A percentile compares a stretch with the other conserved stretches of the same genome.
These are phyloP conservation scores for Claviceps africana DNA, from an alignment of 2,329 filamentous ascomycete genomes.

Conservation along the genomic window DNA sequence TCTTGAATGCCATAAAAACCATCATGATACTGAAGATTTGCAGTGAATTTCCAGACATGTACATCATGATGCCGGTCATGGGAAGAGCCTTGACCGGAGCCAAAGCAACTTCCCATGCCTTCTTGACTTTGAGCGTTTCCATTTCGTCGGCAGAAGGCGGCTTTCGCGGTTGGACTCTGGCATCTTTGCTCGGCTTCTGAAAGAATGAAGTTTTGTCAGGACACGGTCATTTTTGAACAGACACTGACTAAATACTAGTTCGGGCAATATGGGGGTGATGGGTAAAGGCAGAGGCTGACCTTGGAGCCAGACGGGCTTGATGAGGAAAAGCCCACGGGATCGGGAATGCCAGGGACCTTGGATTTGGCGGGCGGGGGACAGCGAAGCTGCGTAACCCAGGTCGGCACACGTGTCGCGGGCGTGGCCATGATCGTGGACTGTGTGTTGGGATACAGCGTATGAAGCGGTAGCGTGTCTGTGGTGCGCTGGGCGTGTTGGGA, in stretches of 20 bases:
- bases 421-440: constrained; percentile 13
- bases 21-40: constrained; percentile 99
- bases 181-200: constrained; percentile 38
- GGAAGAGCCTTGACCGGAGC: constrained; percentile 86
- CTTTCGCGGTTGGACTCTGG: constrained; percentile 41
- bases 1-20: constrained; percentile 99
- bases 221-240: background rate
- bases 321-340: constrained; percentile 73
- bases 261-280: background rate
- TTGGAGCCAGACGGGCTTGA: constrained; percentile 42
- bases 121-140: constrained; percentile 93
- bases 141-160: constrained; percentile 69
- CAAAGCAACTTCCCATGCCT: constrained; percentile 94
- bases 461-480: background rate
- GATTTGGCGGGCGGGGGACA: constrained; percentile 51
- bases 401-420: constrained; percentile 34
- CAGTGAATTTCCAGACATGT: constrained; percentile 97
- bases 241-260: background rate
- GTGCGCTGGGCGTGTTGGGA: background rate
- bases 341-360: constrained; percentile 55
- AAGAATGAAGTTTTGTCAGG: constrained; percentile 1
- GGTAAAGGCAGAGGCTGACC: constrained; percentile 23
- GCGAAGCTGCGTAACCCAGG: constrained; percentile 74
- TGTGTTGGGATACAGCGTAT: background rate
- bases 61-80: constrained; percentile 99